Conservation (phyloP, 495 filamentous ascomycete species). For the Halenospora varia region DNA sequence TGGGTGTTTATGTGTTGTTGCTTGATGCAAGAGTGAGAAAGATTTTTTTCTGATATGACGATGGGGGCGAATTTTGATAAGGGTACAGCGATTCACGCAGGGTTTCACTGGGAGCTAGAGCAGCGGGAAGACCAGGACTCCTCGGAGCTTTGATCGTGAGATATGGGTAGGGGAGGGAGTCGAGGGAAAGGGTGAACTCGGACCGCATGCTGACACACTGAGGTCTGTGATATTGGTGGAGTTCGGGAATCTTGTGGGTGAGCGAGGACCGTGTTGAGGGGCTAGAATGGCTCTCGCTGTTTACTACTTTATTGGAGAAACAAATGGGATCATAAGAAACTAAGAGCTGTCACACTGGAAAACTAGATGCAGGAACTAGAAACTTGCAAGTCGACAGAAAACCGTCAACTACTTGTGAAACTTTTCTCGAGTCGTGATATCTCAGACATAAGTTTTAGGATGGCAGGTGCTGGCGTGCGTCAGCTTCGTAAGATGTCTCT, state of each 20-base stretch:
- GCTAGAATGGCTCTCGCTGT: neutral
- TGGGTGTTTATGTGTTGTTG: neutral
- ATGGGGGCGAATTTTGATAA: neutral
- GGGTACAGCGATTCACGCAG: neutral
- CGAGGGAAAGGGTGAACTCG: slow-evolving; percentile 12
- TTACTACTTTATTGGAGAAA: neutral
- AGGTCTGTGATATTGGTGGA: neutral
- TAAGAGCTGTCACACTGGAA: no score
- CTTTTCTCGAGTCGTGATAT: no score
- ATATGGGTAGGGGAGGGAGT: neutral
- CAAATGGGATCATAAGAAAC: no score
- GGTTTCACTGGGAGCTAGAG: neutral
- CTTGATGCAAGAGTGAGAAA: neutral
- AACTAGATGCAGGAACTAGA: neutral
- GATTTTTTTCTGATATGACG: neutral
- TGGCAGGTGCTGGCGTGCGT: neutral
- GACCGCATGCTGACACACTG: slow-evolving; percentile 7
- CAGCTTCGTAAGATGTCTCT: neutral
- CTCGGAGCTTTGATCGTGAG: neutral
- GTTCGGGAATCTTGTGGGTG: neutral
- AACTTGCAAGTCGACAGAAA: neutral
- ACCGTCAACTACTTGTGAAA: neutral
- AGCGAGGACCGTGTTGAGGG: neutral
- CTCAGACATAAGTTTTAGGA: neutral
- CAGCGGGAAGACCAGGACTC: neutral